Percentiles rank a stretch among this genome's conserved stretches.
These are phyloP conservation scores for Copromyces sp. DNA, from an alignment of 495 filamentous ascomycete genomes.

Conservation along the genomic window DNA sequence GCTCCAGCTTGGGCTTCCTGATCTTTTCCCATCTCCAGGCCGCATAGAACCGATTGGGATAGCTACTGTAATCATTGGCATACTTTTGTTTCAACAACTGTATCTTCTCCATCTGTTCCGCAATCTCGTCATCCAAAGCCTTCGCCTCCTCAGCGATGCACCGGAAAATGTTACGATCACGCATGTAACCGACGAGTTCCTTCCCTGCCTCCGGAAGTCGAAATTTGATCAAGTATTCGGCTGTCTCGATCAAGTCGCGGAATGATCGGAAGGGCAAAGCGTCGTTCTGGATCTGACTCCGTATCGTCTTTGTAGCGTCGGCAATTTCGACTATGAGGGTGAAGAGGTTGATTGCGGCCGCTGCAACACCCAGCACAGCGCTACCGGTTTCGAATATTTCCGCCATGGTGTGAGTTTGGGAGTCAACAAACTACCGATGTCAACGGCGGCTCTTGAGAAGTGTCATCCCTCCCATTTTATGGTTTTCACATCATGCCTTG, in stretches of 20 bases:
- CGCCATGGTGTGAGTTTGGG: too few relatives aligned
- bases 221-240: background rate
- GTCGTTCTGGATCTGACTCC: background rate
- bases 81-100: background rate
- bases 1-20: background rate
- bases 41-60: background rate
- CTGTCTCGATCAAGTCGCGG: background rate
- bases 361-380: background rate
- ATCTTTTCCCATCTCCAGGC: background rate
- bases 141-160: background rate
- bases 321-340: background rate
- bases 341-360: background rate
- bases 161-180: background rate
- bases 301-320: background rate
- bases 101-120: background rate
- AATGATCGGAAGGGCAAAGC: background rate
- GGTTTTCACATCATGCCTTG: too few relatives aligned
- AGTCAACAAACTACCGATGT: too few relatives aligned
- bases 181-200: background rate
- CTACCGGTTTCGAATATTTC: too few relatives aligned
- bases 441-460: too few relatives aligned
- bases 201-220: background rate
- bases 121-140: background rate
- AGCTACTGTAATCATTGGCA: background rate
- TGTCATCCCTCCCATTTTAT: too few relatives aligned